Evolutionary conservation across 2,329 filamentous ascomycete genomes (phyloP).

Genomic region (Apiospora koreana): DNA sequence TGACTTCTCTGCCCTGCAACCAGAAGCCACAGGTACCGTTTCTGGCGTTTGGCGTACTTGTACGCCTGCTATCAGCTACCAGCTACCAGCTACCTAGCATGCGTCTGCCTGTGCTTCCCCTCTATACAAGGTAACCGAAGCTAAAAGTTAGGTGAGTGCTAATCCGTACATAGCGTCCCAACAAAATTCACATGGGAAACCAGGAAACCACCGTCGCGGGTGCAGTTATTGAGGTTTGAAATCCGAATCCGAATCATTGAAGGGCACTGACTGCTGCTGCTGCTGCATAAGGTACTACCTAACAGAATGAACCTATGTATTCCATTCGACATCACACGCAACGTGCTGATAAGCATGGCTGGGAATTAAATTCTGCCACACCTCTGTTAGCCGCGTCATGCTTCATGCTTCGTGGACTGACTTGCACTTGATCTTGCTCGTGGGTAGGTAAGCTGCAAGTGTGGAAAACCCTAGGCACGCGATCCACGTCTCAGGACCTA

Average conservation of each 20-base stretch:
- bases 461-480: constrained; percentile 1
- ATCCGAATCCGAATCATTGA: too few species aligned
- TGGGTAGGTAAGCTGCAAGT: neutral
- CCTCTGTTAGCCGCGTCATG: neutral
- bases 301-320: too few species aligned
- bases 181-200: constrained; percentile 13
- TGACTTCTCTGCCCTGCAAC: neutral
- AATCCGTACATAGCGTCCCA: neutral
- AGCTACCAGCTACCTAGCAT: too few species aligned
- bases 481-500: neutral
- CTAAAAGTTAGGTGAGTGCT: neutral
- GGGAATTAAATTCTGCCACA: neutral
- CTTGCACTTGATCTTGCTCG: constrained; percentile 1
- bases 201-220: neutral
- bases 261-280: too few species aligned
- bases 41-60: neutral
- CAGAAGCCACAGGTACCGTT: neutral
- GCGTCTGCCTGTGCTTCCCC: neutral
- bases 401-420: neutral
- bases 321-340: neutral
- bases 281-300: too few species aligned
- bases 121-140: neutral
- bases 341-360: neutral
- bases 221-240: too few species aligned
- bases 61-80: too few species aligned